These are phyloP conservation scores for Epichloe baconii DNA, from an alignment of 2,329 filamentous ascomycete genomes.

Conservation along the genomic window DNA sequence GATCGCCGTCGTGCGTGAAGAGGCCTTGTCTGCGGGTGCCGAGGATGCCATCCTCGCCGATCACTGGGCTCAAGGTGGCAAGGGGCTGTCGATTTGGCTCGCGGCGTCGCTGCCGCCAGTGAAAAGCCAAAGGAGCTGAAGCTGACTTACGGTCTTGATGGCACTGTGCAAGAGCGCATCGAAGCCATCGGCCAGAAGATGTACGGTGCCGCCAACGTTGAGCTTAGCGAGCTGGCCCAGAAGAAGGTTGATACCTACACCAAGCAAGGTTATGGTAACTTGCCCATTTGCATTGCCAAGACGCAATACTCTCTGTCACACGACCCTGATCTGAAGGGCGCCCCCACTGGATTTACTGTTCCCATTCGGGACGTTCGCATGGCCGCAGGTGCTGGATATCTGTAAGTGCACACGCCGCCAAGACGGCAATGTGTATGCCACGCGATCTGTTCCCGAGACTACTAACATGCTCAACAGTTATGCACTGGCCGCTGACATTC, in stretches of 20 bases:
- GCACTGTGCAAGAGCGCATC: conserved; percentile 76
- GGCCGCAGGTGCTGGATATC: conserved; percentile 85
- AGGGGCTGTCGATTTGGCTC: conserved; percentile 76
- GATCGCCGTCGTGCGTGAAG: conserved; percentile 76
- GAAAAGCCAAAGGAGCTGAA: conserved; percentile 79
- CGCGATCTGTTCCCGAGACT: conserved; percentile 13
- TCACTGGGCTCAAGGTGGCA: conserved; percentile 93
- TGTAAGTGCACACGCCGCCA: conserved; percentile 43
- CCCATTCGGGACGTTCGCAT: conserved; percentile 89
- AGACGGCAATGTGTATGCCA: not conserved
- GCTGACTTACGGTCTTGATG: conserved; percentile 70
- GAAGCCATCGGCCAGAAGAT: conserved; percentile 82
- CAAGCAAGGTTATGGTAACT: conserved; percentile 77
- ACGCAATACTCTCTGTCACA: conserved; percentile 95
- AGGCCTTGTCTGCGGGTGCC: conserved; percentile 81
- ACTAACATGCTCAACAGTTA: conserved; percentile 45
- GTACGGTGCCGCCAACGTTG: conserved; percentile 83
- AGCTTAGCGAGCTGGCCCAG: conserved; percentile 88
- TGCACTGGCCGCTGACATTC: conserved; percentile 90
- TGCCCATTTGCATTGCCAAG: conserved; percentile 96
- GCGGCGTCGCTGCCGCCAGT: conserved; percentile 71
- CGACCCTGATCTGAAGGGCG: conserved; percentile 86
- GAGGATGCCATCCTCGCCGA: conserved; percentile 88
- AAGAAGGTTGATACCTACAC: conserved; percentile 95
- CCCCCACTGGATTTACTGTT: conserved; percentile 84